phyloP scores from a whole-genome alignment of 306 rosid genomes.

The Neltuma alba region DNA sequence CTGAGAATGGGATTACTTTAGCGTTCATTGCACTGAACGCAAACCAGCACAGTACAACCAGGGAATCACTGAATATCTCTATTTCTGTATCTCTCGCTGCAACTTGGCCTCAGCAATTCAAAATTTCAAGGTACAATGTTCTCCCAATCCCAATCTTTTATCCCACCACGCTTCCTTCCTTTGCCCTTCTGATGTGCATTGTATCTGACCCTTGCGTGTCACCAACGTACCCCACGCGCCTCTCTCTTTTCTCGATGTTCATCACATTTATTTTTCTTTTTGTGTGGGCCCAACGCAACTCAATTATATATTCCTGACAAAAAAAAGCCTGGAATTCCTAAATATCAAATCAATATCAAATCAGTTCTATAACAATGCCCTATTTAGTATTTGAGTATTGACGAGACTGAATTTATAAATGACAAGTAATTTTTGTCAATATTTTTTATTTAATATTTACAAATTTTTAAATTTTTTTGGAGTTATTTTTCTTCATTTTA shows the following conservation, averaged over 20 bases:
- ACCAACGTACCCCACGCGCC: background rate
- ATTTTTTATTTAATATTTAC: too few species aligned
- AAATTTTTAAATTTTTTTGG: too few species aligned
- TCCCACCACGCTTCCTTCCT: background rate
- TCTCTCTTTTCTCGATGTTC: background rate
- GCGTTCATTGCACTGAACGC: background rate
- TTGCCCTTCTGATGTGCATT: background rate
- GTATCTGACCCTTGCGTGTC: background rate
- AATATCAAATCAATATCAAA: too few species aligned
- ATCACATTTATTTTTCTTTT: background rate
- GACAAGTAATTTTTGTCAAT: too few species aligned
- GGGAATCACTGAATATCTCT: background rate
- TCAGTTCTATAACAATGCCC: too few species aligned
- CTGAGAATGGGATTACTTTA: background rate
- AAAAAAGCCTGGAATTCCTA: too few species aligned
- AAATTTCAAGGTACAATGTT: constrained; percentile 1
- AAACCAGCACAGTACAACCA: background rate
- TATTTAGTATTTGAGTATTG: too few species aligned
- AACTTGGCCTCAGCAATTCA: background rate
- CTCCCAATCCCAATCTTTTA: background rate
- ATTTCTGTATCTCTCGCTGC: too few species aligned
- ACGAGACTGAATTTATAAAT: too few species aligned
- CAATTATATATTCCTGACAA: too few species aligned
- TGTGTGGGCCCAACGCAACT: background rate
- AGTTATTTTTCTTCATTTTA: too few species aligned